Evolutionary conservation across 2,329 filamentous ascomycete species (phyloP), one percentile per base, ranked within the genome.

Genomic region (Bipolaris sorokiniana): DNA sequence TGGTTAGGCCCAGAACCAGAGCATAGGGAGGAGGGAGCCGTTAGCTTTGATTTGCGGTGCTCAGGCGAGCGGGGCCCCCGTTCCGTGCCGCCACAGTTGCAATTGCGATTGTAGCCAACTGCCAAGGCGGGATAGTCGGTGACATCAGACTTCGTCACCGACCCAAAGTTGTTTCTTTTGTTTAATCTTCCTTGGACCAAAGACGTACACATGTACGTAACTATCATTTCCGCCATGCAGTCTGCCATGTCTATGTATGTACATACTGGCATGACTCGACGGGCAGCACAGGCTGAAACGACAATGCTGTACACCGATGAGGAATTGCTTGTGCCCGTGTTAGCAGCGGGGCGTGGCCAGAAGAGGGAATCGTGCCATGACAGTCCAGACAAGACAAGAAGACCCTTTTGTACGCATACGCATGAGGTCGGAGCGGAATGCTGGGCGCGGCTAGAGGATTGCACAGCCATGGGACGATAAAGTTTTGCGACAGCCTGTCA

Each of bases 101-200:
- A n/a, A n/a, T n/a, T n/a, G n/a, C n/a, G n/a, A n/a, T n/a, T 45
- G 20, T 18, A 15, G 41, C n/a, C 38, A 41, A 7, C 28, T 51
- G 40, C 40, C 42, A 40, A 31, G 38, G 41, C 34, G 34, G 53
- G 42, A 44, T 22, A 48, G 46, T 57, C 50, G 53, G 55, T 64
- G 61, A 64, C 56, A 56, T 65, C 63, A 65, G 59, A 44, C 58
- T 34, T 51, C 61, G 59, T 64, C 56, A 64, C 56, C 51, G 54
- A 56, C 36, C 53, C 54, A 58, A 36, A 54, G 42, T 40, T 56
- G 45, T 44, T 54, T 1, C 42, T 50, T 50, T 26, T 49, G 44
- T 48, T 33, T 41, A 23, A 23, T 48, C 16, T 18, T 26, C 1
- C 15, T 37, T 18, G 46, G 34, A 26, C 22, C 6, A 13, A 38